A percentile compares a stretch with the other conserved stretches of the same genome.
These are phyloP conservation scores for Xylariales sp. DNA, from an alignment of 2,329 filamentous ascomycete genomes.

Conservation along the genomic window DNA sequence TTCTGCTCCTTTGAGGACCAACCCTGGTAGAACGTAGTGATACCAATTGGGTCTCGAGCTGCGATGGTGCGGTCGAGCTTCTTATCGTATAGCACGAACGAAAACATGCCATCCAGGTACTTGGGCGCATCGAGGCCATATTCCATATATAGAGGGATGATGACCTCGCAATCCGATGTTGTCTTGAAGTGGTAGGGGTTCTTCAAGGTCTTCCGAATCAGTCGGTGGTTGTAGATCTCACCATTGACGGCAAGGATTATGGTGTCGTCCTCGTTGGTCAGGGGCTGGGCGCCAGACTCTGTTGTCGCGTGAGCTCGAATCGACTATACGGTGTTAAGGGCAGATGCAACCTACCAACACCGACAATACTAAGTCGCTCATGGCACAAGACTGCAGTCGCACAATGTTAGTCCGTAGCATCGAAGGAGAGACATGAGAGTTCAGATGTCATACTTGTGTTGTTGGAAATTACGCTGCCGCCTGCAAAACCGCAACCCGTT, in stretches of 20 bases:
- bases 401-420: constrained; percentile 9
- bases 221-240: constrained; percentile 99
- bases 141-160: constrained; percentile 94
- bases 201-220: constrained; percentile 83
- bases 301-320: constrained; percentile 21
- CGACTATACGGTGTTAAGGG: constrained; percentile 2
- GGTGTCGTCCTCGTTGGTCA: constrained; percentile 84
- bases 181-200: constrained; percentile 95
- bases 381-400: constrained; percentile 76
- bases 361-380: constrained; percentile 96
- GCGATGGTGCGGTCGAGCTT: constrained; percentile 86
- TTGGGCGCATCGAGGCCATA: constrained; percentile 89
- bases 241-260: constrained; percentile 96
- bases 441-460: constrained; percentile 72
- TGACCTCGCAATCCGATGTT: constrained; percentile 96
- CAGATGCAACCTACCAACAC: constrained; percentile 65
- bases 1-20: constrained; percentile 78
- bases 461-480: constrained; percentile 84
- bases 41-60: constrained; percentile 91
- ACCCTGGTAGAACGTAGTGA: constrained; percentile 97
- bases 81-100: constrained; percentile 97
- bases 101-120: constrained; percentile 98
- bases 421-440: neutral
- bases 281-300: constrained; percentile 94
- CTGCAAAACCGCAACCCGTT: constrained; percentile 36